These are phyloP conservation scores for Penicillium sp. DNA, from an alignment of 2,329 filamentous ascomycete species.

Conservation along the genomic window DNA sequence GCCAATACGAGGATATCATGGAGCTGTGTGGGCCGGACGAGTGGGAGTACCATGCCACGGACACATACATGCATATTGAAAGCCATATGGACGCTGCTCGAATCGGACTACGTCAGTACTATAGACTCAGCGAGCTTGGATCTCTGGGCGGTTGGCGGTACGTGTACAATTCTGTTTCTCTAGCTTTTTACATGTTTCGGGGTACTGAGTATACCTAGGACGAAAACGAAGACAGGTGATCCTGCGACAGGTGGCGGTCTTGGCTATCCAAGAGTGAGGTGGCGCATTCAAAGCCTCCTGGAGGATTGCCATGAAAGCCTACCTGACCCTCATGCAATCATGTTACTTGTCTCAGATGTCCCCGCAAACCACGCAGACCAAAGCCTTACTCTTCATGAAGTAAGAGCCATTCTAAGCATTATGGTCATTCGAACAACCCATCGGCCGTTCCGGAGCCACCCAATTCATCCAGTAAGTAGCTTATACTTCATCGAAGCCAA, in stretches of 20 bases:
- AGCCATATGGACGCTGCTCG: no score
- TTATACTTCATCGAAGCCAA: background rate
- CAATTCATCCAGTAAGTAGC: conserved; percentile 1
- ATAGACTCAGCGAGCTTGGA: no score
- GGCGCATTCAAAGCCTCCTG: background rate
- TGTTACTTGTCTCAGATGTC: conserved; percentile 1
- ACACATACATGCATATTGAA: no score
- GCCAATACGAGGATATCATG: no score
- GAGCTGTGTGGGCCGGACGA: no score
- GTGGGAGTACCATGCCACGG: no score
- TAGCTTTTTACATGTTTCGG: no score
- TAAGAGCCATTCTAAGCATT: conserved; percentile 1
- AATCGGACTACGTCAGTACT: no score
- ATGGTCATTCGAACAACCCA: background rate
- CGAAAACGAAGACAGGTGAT: no score
- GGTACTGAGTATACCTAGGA: no score
- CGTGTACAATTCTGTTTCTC: no score
- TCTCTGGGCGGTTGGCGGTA: no score
- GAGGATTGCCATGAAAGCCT: background rate
- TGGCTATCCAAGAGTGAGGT: background rate
- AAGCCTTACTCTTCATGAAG: conserved; percentile 1
- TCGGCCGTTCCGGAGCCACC: background rate
- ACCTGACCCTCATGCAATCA: conserved; percentile 2
- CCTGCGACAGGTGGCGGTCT: background rate
- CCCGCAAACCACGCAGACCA: conserved; percentile 1